These are phyloP conservation scores for Acarospora socialis DNA, from an alignment of 2,329 filamentous ascomycete genomes.

Conservation along the genomic window DNA sequence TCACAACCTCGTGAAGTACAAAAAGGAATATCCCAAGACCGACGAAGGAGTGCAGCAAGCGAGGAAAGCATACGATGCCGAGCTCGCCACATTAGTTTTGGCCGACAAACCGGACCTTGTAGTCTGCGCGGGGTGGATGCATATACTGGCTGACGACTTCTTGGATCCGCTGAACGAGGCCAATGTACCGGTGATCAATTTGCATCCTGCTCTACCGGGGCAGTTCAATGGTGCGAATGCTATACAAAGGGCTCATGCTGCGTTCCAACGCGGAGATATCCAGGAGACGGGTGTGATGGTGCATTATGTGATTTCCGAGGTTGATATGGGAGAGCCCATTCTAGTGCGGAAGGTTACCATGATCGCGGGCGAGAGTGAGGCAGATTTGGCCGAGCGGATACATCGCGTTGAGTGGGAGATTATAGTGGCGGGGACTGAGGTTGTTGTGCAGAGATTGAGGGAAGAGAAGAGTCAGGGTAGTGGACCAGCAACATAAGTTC, in stretches of 20 bases:
- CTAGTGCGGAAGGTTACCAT: slow-evolving; percentile 54
- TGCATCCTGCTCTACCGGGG: slow-evolving; percentile 63
- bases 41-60: slow-evolving; percentile 38
- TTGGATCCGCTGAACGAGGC: slow-evolving; percentile 50
- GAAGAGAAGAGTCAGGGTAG: slow-evolving; percentile 18
- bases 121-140: slow-evolving; percentile 78
- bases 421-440: slow-evolving; percentile 59
- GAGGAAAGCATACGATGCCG: slow-evolving; percentile 58
- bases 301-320: slow-evolving; percentile 67
- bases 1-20: slow-evolving; percentile 68
- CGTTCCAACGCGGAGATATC: slow-evolving; percentile 54
- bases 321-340: slow-evolving; percentile 66
- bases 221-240: slow-evolving; percentile 64
- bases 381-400: slow-evolving; percentile 55
- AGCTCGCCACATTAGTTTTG: slow-evolving; percentile 55
- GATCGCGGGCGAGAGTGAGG: slow-evolving; percentile 47
- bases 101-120: slow-evolving; percentile 51
- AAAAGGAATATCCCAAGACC: slow-evolving; percentile 46
- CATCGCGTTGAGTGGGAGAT: slow-evolving; percentile 63
- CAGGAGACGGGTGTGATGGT: slow-evolving; percentile 71
- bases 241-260: slow-evolving; percentile 63
- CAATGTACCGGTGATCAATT: slow-evolving; percentile 59
- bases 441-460: slow-evolving; percentile 30
- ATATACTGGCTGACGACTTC: slow-evolving; percentile 59
- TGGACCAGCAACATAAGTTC: no score